Evolutionary conservation across 352 stramenopile species (phyloP).

Genomic region (Phytophthora vignae): DNA sequence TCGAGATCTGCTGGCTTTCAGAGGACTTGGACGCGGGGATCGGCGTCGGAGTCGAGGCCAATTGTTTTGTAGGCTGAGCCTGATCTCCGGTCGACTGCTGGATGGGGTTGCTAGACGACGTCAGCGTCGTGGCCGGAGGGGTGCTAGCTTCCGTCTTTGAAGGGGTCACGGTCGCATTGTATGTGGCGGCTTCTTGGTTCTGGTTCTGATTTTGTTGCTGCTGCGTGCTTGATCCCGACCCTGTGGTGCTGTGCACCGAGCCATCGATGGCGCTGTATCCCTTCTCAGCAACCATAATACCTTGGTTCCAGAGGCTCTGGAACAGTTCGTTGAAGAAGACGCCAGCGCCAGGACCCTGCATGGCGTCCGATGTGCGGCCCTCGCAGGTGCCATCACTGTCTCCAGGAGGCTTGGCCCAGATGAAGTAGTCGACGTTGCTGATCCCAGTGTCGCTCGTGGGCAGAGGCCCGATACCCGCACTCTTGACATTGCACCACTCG

Average conservation of each 20-base stretch:
- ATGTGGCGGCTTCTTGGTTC: constrained; percentile 10
- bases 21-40: constrained; percentile 19
- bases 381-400: constrained; percentile 69
- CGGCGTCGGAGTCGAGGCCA: constrained; percentile 12
- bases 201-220: constrained; percentile 17
- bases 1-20: constrained; percentile 36
- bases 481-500: constrained; percentile 81
- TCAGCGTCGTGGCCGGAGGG: constrained; percentile 10
- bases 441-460: constrained; percentile 63
- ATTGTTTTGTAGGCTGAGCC: neutral
- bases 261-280: constrained; percentile 48
- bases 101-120: constrained; percentile 7
- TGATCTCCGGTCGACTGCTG: constrained; percentile 27
- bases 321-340: constrained; percentile 71
- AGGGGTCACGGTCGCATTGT: constrained; percentile 19
- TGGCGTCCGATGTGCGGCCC: constrained; percentile 50
- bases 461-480: constrained; percentile 59
- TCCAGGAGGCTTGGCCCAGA: constrained; percentile 76
- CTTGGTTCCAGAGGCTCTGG: constrained; percentile 72
- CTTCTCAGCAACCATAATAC: constrained; percentile 60
- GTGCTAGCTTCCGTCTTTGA: constrained; percentile 2
- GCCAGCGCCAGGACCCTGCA: constrained; percentile 60
- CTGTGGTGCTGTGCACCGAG: constrained; percentile 23
- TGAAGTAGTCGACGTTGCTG: constrained; percentile 71
- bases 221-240: constrained; percentile 20